Evolutionary conservation across 1,139 yeast genomes (phyloP).

Genomic region (Saccharomyces hybrid): DNA sequence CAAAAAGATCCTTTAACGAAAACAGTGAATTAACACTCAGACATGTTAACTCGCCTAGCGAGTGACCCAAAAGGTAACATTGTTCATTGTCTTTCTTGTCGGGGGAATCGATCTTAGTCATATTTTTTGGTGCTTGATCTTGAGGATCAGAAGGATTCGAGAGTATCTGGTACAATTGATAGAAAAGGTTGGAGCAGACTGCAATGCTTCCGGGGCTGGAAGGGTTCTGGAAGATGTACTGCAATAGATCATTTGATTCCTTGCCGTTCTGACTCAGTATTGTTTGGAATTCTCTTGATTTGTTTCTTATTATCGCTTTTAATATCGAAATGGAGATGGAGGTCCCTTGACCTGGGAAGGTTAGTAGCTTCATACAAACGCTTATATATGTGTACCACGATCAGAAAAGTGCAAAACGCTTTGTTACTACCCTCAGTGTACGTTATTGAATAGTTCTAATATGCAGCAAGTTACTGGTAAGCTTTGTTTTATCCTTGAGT

Average conservation of each 20-base stretch:
- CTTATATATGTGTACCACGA: background rate
- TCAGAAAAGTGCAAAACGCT: background rate
- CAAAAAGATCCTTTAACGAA: slow-evolving; percentile 30
- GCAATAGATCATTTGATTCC: slow-evolving; percentile 17
- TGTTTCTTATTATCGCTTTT: slow-evolving; percentile 21
- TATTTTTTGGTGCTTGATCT: slow-evolving; percentile 1
- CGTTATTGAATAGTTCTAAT: background rate
- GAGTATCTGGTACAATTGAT: slow-evolving; percentile 18
- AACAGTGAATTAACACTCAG: slow-evolving; percentile 37
- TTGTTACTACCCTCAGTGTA: background rate
- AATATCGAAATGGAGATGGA: slow-evolving; percentile 23
- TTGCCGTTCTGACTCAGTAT: slow-evolving; percentile 16
- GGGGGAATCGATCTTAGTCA: background rate
- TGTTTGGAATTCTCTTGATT: slow-evolving; percentile 17
- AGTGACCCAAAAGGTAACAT: slow-evolving; percentile 42
- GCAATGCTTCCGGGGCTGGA: slow-evolving; percentile 30
- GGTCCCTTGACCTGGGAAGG: slow-evolving; percentile 34
- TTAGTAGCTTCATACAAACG: slow-evolving; percentile 19
- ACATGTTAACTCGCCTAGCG: slow-evolving; percentile 49
- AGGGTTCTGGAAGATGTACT: slow-evolving; percentile 20
- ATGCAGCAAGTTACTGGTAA: background rate
- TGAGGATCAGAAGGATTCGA: background rate
- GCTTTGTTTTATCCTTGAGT: background rate
- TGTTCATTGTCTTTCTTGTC: slow-evolving; percentile 5
- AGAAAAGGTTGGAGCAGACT: slow-evolving; percentile 26